Evolutionary conservation across 2,329 filamentous ascomycete species (phyloP).

Genomic region (Hypoxylon sp.): DNA sequence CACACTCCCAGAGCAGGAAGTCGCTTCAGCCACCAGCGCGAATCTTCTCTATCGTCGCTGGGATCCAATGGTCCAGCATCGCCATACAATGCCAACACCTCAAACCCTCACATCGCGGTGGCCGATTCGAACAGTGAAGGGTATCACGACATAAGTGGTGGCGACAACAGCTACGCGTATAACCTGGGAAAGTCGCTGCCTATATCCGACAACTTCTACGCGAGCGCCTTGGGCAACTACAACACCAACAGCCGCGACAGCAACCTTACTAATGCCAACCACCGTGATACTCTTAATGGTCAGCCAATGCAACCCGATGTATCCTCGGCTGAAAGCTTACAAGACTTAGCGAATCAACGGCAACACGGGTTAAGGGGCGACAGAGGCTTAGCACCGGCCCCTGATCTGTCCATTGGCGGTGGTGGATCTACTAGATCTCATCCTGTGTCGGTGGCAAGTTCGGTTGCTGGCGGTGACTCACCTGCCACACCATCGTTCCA

Average conservation of each 20-base stretch:
- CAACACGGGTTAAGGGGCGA: conserved; percentile 60
- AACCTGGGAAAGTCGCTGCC: conserved; percentile 63
- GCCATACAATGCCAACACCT: conserved; percentile 68
- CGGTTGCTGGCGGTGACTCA: conserved; percentile 69
- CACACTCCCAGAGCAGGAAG: conserved; percentile 51
- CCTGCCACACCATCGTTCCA: conserved; percentile 69
- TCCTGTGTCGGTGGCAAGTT: conserved; percentile 71
- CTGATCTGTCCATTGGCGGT: conserved; percentile 60
- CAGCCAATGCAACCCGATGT: conserved; percentile 57
- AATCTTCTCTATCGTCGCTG: conserved; percentile 73
- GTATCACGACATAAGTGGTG: conserved; percentile 60
- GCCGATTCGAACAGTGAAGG: conserved; percentile 65
- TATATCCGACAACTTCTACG: conserved; percentile 56
- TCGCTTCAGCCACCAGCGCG: conserved; percentile 68
- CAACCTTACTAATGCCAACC: conserved; percentile 53
- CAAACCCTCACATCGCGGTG: conserved; percentile 72
- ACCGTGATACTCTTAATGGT: conserved; percentile 59
- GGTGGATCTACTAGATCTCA: conserved; percentile 61
- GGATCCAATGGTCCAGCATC: conserved; percentile 73
- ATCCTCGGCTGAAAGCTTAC: conserved; percentile 52
- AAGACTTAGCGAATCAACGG: conserved; percentile 55
- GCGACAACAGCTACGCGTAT: conserved; percentile 61
- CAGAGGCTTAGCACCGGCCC: conserved; percentile 61
- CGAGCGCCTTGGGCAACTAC: conserved; percentile 53
- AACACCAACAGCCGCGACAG: conserved; percentile 53